Conservation (phyloP, 179 eudicot species). For the Amaranthus tricolor region DNA sequence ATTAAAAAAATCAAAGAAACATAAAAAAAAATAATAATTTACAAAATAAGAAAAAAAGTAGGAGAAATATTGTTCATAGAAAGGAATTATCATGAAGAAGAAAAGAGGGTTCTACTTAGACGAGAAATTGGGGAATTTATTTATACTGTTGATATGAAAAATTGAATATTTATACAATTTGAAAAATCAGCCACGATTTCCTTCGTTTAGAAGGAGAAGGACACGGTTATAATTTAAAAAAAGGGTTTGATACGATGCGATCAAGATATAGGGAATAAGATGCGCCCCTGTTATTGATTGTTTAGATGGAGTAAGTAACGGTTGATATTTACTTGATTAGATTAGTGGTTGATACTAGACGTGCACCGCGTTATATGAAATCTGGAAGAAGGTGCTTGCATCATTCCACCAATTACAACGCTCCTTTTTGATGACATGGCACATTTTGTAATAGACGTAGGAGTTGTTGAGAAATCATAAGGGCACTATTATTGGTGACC, state of each 20-base stretch:
- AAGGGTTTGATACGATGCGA: background rate
- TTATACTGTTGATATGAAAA: background rate
- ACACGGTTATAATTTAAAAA: background rate
- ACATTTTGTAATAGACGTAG: too few species aligned
- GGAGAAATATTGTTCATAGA: background rate
- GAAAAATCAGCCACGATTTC: background rate
- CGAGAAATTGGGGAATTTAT: background rate
- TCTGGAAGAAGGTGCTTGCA: background rate
- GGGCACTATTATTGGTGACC: too few species aligned
- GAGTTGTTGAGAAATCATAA: too few species aligned
- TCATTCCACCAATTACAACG: constrained; percentile 21
- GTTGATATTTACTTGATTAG: background rate
- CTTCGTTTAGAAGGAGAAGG: constrained; percentile 2
- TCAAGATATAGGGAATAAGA: background rate
- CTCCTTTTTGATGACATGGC: constrained; percentile 21
- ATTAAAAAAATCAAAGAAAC: background rate
- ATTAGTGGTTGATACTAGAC: background rate
- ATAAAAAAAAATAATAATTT: background rate
- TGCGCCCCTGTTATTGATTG: background rate
- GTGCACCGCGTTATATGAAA: background rate
- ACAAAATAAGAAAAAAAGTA: background rate
- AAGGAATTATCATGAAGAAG: background rate
- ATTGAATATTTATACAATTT: background rate
- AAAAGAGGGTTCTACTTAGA: too few species aligned
- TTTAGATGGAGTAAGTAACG: background rate